These are phyloP conservation scores for Ophiocordyceps australis DNA, from an alignment of 2,329 filamentous ascomycete genomes.

Conservation along the genomic window DNA sequence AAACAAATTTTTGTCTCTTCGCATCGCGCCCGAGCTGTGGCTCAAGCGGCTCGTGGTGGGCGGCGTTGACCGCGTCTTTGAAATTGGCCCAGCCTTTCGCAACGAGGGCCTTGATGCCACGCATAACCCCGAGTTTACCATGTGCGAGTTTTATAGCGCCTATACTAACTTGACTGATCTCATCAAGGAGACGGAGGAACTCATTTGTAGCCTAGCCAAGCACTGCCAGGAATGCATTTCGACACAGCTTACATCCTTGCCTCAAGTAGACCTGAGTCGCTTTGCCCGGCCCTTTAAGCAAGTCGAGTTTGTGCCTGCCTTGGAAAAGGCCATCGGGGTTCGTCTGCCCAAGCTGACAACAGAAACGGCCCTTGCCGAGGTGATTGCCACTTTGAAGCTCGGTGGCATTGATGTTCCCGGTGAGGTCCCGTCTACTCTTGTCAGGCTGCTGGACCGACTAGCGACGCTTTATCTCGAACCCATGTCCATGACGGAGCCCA, in stretches of 20 bases:
- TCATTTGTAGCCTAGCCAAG: conserved; percentile 42
- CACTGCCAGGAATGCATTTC: conserved; percentile 28
- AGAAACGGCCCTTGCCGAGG: conserved; percentile 34
- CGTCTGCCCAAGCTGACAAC: conserved; percentile 44
- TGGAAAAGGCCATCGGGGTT: conserved; percentile 50
- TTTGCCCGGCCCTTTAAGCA: conserved; percentile 40
- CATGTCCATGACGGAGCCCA: conserved; percentile 44
- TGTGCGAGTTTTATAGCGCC: conserved; percentile 89
- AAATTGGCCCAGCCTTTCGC: conserved; percentile 81
- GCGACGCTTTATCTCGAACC: conserved; percentile 64
- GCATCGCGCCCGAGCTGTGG: conserved; percentile 90
- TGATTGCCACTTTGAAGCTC: conserved; percentile 35
- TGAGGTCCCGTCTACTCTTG: conserved; percentile 38
- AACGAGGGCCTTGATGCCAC: conserved; percentile 86
- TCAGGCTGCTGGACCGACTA: conserved; percentile 63
- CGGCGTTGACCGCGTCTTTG: conserved; percentile 76
- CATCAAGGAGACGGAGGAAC: conserved; percentile 54
- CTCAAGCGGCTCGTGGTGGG: conserved; percentile 83
- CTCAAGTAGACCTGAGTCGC: conserved; percentile 25
- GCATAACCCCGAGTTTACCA: conserved; percentile 95
- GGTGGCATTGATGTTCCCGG: conserved; percentile 47
- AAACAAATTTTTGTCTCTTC: conserved; percentile 52
- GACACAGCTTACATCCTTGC: conserved; percentile 24
- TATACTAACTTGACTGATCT: conserved; percentile 62
- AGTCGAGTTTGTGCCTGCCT: conserved; percentile 65